Evolutionary conservation across 805 yeast species (phyloP).

Genomic region (Metschnikowia gelsemii): DNA sequence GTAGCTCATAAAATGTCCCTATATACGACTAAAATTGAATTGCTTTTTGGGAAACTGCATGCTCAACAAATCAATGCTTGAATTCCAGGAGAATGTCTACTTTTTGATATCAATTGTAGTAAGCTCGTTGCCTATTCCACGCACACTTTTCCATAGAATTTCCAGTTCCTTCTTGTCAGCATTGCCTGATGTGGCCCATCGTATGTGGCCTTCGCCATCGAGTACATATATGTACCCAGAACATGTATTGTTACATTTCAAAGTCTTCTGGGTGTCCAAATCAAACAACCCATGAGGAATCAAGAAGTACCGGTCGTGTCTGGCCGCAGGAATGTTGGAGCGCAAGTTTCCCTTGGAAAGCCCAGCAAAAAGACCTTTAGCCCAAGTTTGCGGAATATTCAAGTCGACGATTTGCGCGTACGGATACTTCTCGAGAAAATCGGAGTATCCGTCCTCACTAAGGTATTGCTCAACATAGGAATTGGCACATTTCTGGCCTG

Average conservation of each 20-base stretch:
- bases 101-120: background rate
- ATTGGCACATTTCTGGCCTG: constrained; percentile 67
- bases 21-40: too few species aligned
- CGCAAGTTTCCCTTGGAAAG: constrained; percentile 45
- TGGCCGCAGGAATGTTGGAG: constrained; percentile 44
- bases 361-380: constrained; percentile 61
- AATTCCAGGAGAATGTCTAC: background rate
- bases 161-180: constrained; percentile 66
- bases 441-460: constrained; percentile 38
- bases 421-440: constrained; percentile 45
- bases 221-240: constrained; percentile 82
- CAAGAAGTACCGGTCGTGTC: constrained; percentile 61
- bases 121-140: constrained; percentile 54
- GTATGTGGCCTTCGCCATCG: constrained; percentile 68
- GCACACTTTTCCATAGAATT: constrained; percentile 64
- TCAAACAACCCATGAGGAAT: constrained; percentile 60
- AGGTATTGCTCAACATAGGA: constrained; percentile 55
- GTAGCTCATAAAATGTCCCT: too few species aligned
- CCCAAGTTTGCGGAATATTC: constrained; percentile 68
- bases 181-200: constrained; percentile 92
- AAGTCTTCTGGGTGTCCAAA: constrained; percentile 52
- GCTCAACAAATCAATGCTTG: background rate
- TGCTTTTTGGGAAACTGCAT: too few species aligned
- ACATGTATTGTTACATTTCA: constrained; percentile 69
- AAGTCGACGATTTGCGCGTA: constrained; percentile 72